phyloP scores from a whole-genome alignment of 2,329 filamentous ascomycete species.

The Ophiocordyceps sinensis region DNA sequence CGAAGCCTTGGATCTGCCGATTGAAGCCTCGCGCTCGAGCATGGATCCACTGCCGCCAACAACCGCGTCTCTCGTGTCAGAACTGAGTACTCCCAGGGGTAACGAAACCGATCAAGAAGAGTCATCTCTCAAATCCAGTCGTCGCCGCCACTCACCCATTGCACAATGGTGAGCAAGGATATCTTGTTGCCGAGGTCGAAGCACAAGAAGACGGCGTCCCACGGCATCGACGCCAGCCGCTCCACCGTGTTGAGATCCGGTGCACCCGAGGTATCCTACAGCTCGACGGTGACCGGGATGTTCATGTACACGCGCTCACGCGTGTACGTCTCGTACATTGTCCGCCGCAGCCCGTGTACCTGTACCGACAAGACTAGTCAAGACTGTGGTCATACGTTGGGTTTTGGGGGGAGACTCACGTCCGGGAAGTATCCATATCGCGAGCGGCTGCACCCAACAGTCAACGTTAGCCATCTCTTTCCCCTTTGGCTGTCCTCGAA shows the following conservation, averaged over 20 bases:
- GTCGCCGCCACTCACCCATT: constrained; percentile 15
- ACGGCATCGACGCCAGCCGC: constrained; percentile 18
- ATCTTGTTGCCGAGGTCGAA: constrained; percentile 21
- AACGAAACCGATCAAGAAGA: neutral
- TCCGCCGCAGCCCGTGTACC: constrained; percentile 14
- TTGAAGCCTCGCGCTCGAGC: constrained; percentile 10
- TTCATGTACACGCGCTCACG: constrained; percentile 11
- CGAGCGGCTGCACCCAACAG: constrained; percentile 12
- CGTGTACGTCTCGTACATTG: constrained; percentile 20
- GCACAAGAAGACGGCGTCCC: constrained; percentile 23
- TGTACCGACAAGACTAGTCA: neutral
- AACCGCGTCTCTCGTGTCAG: neutral
- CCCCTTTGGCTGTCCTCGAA: too few species aligned
- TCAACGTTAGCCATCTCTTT: too few species aligned
- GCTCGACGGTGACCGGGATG: constrained; percentile 15
- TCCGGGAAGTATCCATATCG: constrained; percentile 23
- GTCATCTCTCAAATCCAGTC: too few species aligned
- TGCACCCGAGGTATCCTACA: constrained; percentile 26
- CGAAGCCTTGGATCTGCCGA: constrained; percentile 4
- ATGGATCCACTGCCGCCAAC: neutral
- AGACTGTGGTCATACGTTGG: neutral
- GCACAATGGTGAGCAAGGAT: constrained; percentile 18
- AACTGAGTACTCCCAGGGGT: neutral
- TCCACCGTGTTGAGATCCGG: constrained; percentile 20
- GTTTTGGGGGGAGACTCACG: constrained; percentile 9